phyloP scores from a whole-genome alignment of 441 rosid species.

The Biscutella auriculata region DNA sequence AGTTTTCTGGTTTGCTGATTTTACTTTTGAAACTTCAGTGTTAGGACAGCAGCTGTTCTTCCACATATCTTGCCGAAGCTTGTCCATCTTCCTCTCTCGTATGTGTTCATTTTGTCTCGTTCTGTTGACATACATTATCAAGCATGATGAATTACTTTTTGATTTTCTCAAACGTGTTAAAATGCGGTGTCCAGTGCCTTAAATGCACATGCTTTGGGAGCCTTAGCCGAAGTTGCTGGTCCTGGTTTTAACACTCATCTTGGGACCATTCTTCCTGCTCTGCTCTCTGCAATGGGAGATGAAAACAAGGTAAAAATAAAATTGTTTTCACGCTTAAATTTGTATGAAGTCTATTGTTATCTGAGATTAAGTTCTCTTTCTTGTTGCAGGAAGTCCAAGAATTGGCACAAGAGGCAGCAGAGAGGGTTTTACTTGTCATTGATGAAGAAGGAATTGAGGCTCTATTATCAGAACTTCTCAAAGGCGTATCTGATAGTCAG shows the following conservation, averaged over 20 bases:
- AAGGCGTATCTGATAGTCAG: conserved; percentile 70
- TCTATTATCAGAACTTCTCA: conserved; percentile 80
- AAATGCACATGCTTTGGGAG: conserved; percentile 97
- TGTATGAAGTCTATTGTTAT: conserved; percentile 2
- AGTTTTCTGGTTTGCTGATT: conserved; percentile 13
- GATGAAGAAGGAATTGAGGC: conserved; percentile 92
- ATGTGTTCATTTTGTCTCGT: conserved; percentile 29
- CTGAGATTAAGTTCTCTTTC: conserved; percentile 4
- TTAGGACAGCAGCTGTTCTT: conserved; percentile 91
- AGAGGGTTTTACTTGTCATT: conserved; percentile 75
- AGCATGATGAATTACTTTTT: conserved; percentile 1
- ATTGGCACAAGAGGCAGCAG: conserved; percentile 88
- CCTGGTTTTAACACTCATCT: conserved; percentile 85
- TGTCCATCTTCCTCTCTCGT: conserved; percentile 91
- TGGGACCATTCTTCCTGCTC: conserved; percentile 85
- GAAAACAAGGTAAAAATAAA: conserved; percentile 46
- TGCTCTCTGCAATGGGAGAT: conserved; percentile 84
- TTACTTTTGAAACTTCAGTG: conserved; percentile 44
- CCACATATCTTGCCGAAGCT: conserved; percentile 99
- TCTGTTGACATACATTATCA: not conserved
- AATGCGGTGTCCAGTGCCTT: conserved; percentile 54
- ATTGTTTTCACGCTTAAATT: not conserved
- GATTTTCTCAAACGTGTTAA: conserved; percentile 9
- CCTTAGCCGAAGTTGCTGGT: conserved; percentile 97
- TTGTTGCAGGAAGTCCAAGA: conserved; percentile 62